Evolutionary conservation across 1,139 yeast species (phyloP).

Genomic region (Geotrichum reessii): DNA sequence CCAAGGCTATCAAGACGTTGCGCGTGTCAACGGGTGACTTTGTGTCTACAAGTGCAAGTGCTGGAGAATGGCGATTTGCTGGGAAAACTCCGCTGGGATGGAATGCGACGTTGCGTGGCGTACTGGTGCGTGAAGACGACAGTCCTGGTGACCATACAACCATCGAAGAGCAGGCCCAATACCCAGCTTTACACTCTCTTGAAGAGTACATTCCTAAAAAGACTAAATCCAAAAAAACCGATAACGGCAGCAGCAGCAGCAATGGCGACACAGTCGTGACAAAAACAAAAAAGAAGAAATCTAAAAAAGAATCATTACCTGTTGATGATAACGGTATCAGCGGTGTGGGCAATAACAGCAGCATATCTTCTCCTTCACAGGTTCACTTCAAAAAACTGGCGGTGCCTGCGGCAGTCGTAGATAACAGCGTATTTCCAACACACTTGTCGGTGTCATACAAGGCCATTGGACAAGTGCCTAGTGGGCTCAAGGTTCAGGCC

Average conservation of each 20-base stretch:
- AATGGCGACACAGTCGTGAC: not conserved
- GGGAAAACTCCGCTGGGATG: slow-evolving; percentile 58
- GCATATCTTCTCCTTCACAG: not conserved
- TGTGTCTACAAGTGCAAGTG: slow-evolving; percentile 47
- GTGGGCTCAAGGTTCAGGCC: slow-evolving; percentile 67
- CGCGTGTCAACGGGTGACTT: slow-evolving; percentile 73
- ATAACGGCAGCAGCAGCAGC: not conserved
- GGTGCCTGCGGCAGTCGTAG: not conserved
- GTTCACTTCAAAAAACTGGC: not conserved
- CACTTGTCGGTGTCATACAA: slow-evolving; percentile 51
- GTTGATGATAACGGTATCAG: not conserved
- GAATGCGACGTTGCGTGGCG: slow-evolving; percentile 64
- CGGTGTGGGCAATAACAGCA: not conserved
- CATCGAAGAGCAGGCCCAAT: slow-evolving; percentile 1
- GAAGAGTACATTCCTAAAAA: not conserved
- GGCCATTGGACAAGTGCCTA: slow-evolving; percentile 67
- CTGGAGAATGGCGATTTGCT: slow-evolving; percentile 70
- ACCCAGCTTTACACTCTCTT: not conserved
- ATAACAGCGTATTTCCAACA: slow-evolving; percentile 41
- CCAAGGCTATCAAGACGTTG: slow-evolving; percentile 42
- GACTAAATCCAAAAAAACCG: not conserved
- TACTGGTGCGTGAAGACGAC: slow-evolving; percentile 25
- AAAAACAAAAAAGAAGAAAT: slow-evolving; percentile 14
- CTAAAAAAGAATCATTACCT: slow-evolving; percentile 5
- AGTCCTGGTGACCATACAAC: slow-evolving; percentile 7